Percentiles rank a stretch among this genome's conserved stretches.
Evolutionary conservation across 768 basidiomycete genomes (phyloP).

Genomic region (Astraeus odoratus): DNA sequence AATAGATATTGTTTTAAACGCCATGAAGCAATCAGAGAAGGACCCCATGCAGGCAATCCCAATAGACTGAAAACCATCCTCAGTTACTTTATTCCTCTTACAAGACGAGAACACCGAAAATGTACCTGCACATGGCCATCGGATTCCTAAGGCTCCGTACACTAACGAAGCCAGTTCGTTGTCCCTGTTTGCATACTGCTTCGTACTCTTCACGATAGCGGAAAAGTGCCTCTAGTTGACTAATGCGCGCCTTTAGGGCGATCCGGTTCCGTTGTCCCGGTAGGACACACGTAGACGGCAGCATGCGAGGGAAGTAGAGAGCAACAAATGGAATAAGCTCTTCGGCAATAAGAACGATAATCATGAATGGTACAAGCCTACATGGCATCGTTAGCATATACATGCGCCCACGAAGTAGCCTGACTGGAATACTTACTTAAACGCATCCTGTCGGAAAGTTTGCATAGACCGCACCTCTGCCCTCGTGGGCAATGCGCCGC

Average conservation of each 20-base stretch:
- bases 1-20: constrained; percentile 33
- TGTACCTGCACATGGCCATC: constrained; percentile 54
- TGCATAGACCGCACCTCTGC: constrained; percentile 64
- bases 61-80: constrained; percentile 35
- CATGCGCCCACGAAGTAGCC: too few species aligned
- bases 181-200: constrained; percentile 28
- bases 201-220: constrained; percentile 33
- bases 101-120: constrained; percentile 6
- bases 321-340: constrained; percentile 80
- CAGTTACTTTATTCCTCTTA: constrained; percentile 2
- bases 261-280: constrained; percentile 73
- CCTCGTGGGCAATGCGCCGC: constrained; percentile 58
- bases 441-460: constrained; percentile 58
- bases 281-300: constrained; percentile 82
- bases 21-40: constrained; percentile 24
- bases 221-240: constrained; percentile 35
- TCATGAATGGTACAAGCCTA: constrained; percentile 69
- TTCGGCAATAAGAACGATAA: constrained; percentile 69
- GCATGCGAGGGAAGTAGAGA: constrained; percentile 75
- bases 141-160: constrained; percentile 12
- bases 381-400: constrained; percentile 5
- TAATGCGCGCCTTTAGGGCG: constrained; percentile 41
- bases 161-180: constrained; percentile 23
- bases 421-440: constrained; percentile 71
- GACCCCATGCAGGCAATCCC: constrained; percentile 34